phyloP scores from a whole-genome alignment of 768 basidiomycete species.

The Mycena leptocephala region DNA sequence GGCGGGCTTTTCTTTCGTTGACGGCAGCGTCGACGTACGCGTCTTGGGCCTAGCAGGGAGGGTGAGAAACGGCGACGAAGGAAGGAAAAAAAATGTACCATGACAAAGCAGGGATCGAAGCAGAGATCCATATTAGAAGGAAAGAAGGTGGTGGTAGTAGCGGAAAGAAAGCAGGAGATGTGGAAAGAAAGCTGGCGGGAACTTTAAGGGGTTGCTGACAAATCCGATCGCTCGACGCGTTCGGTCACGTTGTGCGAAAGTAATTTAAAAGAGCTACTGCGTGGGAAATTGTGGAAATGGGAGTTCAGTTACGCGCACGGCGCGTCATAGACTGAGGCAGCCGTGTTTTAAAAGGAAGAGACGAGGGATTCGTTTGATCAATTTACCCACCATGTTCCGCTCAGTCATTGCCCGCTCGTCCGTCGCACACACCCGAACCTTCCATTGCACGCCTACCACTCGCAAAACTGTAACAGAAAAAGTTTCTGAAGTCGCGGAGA shows the following conservation, averaged over 20 bases:
- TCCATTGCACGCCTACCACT: slow-evolving; percentile 55
- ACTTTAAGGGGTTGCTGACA: neutral
- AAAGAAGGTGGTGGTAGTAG: slow-evolving; percentile 29
- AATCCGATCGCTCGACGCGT: neutral
- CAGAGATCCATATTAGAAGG: neutral
- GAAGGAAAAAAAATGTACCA: neutral
- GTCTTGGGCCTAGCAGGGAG: neutral
- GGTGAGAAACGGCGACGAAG: neutral
- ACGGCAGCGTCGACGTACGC: neutral
- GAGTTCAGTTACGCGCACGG: neutral
- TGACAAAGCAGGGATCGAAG: neutral
- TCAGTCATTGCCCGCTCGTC: slow-evolving; percentile 29
- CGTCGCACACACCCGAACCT: slow-evolving; percentile 37
- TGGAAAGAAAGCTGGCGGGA: neutral
- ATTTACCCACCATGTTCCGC: slow-evolving; percentile 36
- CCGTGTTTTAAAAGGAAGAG: neutral
- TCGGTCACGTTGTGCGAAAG: neutral
- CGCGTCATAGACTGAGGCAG: neutral
- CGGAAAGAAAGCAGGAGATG: slow-evolving; percentile 13
- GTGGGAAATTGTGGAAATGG: neutral
- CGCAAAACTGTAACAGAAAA: slow-evolving; percentile 62
- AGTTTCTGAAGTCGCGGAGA: slow-evolving; percentile 61
- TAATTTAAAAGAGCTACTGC: neutral
- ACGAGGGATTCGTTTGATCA: neutral
- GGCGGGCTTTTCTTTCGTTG: slow-evolving; percentile 13